A percentile compares a stretch with the other conserved stretches of the same genome.
Conservation (phyloP, 139 green algal genomes). For the Spirogloea muscicola region DNA sequence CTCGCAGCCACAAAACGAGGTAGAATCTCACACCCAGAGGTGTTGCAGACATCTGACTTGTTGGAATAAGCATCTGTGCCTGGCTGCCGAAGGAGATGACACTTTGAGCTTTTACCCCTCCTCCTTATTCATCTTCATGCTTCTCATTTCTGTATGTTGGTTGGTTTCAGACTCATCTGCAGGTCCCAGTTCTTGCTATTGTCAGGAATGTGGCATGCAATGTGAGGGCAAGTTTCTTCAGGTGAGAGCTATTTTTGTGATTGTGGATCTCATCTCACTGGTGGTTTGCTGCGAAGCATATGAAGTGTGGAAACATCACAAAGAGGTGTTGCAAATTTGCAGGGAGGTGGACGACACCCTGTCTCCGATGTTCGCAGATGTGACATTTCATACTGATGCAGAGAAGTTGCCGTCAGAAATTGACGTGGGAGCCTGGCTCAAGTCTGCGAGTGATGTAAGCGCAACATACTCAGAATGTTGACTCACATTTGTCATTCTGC, state of each 20-base stretch:
- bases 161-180: conserved; percentile 1
- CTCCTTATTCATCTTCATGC: no score
- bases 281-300: no score
- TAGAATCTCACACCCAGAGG: no score
- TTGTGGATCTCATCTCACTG: not conserved
- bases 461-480: no score
- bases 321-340: no score
- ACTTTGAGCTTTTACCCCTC: not conserved
- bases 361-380: not conserved
- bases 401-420: conserved; percentile 3
- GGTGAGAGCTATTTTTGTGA: conserved; percentile 6
- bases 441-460: no score
- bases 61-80: not conserved
- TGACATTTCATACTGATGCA: conserved; percentile 1
- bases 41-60: no score
- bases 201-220: conserved; percentile 34
- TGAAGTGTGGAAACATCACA: no score
- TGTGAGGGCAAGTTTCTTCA: conserved; percentile 31
- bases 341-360: conserved; percentile 36
- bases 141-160: conserved; percentile 3
- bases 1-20: conserved; percentile 18
- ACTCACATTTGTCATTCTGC: no score
- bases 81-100: not conserved
- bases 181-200: conserved; percentile 30
- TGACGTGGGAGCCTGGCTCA: no score